Conservation (phyloP, 208 protist species). For the Trypanosoma vivax region DNA sequence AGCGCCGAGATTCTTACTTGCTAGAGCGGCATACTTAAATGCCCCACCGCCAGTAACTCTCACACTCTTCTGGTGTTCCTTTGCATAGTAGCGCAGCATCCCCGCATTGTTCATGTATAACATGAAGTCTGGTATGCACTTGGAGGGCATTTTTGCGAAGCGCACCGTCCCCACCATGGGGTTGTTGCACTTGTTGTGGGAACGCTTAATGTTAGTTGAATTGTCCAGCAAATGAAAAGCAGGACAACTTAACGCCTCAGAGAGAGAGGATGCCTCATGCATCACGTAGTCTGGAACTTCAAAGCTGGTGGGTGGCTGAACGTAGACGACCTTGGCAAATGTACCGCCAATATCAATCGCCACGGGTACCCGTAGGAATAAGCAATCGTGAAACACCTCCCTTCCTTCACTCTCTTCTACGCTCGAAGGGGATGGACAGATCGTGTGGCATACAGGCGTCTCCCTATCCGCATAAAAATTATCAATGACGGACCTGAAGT, state of each 20-base stretch:
- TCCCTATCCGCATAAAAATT: slow-evolving; percentile 29
- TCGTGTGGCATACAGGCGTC: background rate
- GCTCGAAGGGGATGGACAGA: background rate
- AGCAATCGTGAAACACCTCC: background rate
- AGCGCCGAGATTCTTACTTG: slow-evolving; percentile 35
- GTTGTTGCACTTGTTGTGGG: slow-evolving; percentile 24
- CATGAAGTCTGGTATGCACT: slow-evolving; percentile 68
- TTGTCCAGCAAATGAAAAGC: slow-evolving; percentile 61
- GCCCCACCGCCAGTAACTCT: slow-evolving; percentile 87
- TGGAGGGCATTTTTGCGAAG: slow-evolving; percentile 79
- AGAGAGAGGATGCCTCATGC: slow-evolving; percentile 71
- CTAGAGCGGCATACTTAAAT: slow-evolving; percentile 76
- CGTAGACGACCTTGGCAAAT: slow-evolving; percentile 84
- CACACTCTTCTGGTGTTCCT: slow-evolving; percentile 33
- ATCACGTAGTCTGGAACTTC: slow-evolving; percentile 31
- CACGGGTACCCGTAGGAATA: slow-evolving; percentile 49
- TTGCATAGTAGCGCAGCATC: slow-evolving; percentile 31
- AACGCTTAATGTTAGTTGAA: slow-evolving; percentile 22
- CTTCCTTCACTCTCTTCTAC: slow-evolving; percentile 3
- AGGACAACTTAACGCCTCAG: slow-evolving; percentile 49
- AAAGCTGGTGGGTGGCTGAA: slow-evolving; percentile 49
- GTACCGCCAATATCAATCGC: slow-evolving; percentile 88
- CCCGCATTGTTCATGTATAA: slow-evolving; percentile 38
- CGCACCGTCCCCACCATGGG: slow-evolving; percentile 65
- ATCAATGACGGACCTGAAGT: slow-evolving; percentile 69